phyloP scores from a whole-genome alignment of 1,139 yeast genomes.

The Lodderomyces margitis region DNA sequence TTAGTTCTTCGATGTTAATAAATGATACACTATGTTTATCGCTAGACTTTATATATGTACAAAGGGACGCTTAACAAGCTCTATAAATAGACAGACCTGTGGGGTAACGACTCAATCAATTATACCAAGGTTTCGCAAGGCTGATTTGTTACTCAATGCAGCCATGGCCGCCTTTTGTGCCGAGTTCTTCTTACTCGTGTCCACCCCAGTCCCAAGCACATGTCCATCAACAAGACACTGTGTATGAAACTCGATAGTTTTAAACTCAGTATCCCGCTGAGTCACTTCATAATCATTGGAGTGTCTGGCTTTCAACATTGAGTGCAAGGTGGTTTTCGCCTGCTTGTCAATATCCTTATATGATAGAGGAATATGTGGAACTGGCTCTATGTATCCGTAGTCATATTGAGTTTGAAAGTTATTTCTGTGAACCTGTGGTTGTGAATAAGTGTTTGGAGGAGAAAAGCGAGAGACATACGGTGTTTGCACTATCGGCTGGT shows the following conservation, averaged over 20 bases:
- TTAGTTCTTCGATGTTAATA: background rate
- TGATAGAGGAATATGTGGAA: background rate
- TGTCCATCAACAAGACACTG: conserved; percentile 19
- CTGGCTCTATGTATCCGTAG: background rate
- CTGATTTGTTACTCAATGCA: conserved; percentile 24
- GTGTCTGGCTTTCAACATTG: conserved; percentile 21
- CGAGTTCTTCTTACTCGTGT: conserved; percentile 29
- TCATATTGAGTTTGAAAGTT: background rate
- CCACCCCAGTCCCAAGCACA: conserved; percentile 33
- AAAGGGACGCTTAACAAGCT: no score
- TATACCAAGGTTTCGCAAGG: conserved; percentile 18
- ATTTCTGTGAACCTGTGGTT: background rate
- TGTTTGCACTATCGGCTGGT: background rate
- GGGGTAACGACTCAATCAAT: background rate
- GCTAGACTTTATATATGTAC: no score
- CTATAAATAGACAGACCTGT: no score
- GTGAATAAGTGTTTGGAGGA: background rate
- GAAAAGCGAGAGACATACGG: background rate
- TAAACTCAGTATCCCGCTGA: background rate
- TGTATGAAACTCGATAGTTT: conserved; percentile 1
- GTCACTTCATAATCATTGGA: conserved; percentile 16
- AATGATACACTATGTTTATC: background rate
- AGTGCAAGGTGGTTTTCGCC: conserved; percentile 30
- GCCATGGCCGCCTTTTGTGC: conserved; percentile 32
- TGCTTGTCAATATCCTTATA: conserved; percentile 18